Evolutionary conservation across 805 yeast genomes (phyloP).

Genomic region (Yamadazyma takamatsuzukensis): DNA sequence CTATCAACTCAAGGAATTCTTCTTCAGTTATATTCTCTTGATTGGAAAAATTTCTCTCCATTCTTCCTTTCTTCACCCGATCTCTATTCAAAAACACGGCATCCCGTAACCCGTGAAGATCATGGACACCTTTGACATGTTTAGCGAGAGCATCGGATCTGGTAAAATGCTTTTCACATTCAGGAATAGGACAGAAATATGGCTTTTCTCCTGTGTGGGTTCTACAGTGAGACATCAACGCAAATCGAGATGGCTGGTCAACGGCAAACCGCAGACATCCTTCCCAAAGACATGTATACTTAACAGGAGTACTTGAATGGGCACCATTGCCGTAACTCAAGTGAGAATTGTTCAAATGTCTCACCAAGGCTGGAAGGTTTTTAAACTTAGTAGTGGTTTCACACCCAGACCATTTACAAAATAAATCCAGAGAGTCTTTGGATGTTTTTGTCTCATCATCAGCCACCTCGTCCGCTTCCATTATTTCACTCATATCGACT

Average conservation of each 20-base stretch:
- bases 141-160: conserved; percentile 60
- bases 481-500: not conserved
- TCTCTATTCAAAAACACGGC: conserved; percentile 27
- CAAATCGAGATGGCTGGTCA: conserved; percentile 51
- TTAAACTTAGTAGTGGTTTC: conserved; percentile 12
- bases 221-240: conserved; percentile 59
- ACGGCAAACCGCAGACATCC: conserved; percentile 52
- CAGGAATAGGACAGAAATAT: conserved; percentile 61
- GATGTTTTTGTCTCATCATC: conserved; percentile 3
- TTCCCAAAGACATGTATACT: conserved; percentile 60
- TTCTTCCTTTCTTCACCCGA: conserved; percentile 26
- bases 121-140: conserved; percentile 62
- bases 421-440: conserved; percentile 1
- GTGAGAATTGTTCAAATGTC: conserved; percentile 25
- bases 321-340: conserved; percentile 13
- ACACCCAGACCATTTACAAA: conserved; percentile 35
- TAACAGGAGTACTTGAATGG: conserved; percentile 7
- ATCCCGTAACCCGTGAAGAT: conserved; percentile 39
- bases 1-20: conserved; percentile 25
- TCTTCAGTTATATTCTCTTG: conserved; percentile 25
- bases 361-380: conserved; percentile 24
- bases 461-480: conserved; percentile 2
- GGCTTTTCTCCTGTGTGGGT: conserved; percentile 68
- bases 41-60: conserved; percentile 19
- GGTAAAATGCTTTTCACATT: conserved; percentile 58